Conservation (phyloP, 495 filamentous ascomycete genomes). For the Cladorrhinum samala region DNA sequence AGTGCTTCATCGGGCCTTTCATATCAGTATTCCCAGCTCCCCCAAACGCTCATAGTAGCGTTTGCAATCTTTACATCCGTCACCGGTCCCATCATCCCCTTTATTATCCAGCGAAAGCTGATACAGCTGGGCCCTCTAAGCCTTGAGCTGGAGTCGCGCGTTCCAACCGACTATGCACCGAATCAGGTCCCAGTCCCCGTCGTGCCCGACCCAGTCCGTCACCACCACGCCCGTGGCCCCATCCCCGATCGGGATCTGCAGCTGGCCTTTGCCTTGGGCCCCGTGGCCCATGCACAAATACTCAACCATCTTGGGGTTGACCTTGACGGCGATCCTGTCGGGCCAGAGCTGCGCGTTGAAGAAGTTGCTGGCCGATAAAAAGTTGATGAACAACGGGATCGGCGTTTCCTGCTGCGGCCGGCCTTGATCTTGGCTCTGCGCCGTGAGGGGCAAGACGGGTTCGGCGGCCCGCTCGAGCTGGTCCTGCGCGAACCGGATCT, state of each 20-base stretch:
- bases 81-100: too few relatives aligned
- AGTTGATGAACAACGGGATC: constrained; percentile 81
- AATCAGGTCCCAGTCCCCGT: constrained; percentile 91
- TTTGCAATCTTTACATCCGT: neutral
- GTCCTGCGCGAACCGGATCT: constrained; percentile 64
- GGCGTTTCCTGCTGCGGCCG: constrained; percentile 11
- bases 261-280: constrained; percentile 36
- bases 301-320: constrained; percentile 83
- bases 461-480: constrained; percentile 69
- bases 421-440: constrained; percentile 1
- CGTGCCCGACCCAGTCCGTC: constrained; percentile 83
- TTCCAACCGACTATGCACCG: constrained; percentile 91
- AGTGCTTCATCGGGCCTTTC: too few relatives aligned
- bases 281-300: constrained; percentile 68
- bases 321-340: constrained; percentile 81
- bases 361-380: constrained; percentile 85
- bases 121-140: constrained; percentile 14
- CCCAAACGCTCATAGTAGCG: neutral
- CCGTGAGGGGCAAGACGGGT: constrained; percentile 19
- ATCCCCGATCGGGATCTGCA: constrained; percentile 52
- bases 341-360: constrained; percentile 90
- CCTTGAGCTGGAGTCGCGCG: constrained; percentile 55
- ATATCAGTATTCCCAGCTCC: neutral
- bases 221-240: constrained; percentile 88
- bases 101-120: neutral